These are phyloP conservation scores for Choiromyces venosus DNA, from an alignment of 495 filamentous ascomycete genomes.

Conservation along the genomic window DNA sequence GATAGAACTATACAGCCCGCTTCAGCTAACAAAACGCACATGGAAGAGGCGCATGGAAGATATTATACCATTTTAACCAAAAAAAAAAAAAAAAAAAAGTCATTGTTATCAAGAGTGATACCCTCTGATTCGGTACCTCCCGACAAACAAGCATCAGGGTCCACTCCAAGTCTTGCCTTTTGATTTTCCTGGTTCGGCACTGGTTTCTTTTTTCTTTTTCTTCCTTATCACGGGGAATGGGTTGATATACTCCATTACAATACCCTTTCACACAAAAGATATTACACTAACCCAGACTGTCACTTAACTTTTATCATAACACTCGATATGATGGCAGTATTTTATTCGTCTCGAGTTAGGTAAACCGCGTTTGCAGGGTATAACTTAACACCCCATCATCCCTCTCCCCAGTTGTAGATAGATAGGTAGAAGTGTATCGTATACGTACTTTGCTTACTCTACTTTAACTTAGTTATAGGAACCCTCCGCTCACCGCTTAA, in stretches of 20 bases:
- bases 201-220: background rate
- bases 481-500: background rate
- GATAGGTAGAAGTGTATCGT: too few relatives aligned
- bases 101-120: background rate
- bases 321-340: background rate
- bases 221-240: background rate
- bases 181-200: background rate
- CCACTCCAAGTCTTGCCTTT: background rate
- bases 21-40: background rate
- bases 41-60: background rate
- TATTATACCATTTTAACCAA: background rate
- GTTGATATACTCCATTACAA: background rate
- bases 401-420: background rate
- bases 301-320: background rate
- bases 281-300: background rate
- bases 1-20: background rate
- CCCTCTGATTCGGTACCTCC: background rate
- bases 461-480: background rate
- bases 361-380: background rate
- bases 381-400: background rate
- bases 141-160: background rate
- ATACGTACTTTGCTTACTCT: background rate
- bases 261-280: conserved; percentile 3
- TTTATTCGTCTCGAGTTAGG: background rate
- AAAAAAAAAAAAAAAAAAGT: background rate